These are phyloP conservation scores for Colletotrichum costaricense DNA, from an alignment of 2,329 filamentous ascomycete species.

Conservation along the genomic window DNA sequence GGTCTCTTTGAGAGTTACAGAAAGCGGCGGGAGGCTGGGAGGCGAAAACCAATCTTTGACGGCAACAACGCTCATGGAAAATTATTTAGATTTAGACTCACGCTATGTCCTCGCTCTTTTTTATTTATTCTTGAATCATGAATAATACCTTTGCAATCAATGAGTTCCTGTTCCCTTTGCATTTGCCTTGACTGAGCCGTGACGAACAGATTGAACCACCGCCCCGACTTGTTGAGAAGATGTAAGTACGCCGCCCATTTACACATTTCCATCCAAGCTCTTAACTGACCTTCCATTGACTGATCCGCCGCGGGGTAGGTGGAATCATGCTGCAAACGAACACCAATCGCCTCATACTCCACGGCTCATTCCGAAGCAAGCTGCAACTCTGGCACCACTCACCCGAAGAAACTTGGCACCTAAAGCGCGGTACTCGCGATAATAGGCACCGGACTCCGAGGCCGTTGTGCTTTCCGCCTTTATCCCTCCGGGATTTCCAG, in stretches of 20 bases:
- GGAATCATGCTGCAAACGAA: not conserved
- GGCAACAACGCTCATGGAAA: not conserved
- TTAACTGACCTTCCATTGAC: too few relatives aligned
- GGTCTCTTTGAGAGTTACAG: not conserved
- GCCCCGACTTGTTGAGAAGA: too few relatives aligned
- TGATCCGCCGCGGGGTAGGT: not conserved
- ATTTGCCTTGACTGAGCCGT: not conserved
- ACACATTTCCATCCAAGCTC: too few relatives aligned
- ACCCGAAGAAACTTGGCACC: not conserved
- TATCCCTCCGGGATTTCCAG: not conserved
- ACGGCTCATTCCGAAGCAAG: not conserved
- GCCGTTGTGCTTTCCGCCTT: not conserved
- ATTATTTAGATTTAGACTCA: slow-evolving; percentile 12
- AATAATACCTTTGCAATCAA: slow-evolving; percentile 5
- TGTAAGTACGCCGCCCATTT: too few relatives aligned
- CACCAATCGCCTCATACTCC: not conserved
- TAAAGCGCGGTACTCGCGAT: not conserved
- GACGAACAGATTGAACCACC: not conserved
- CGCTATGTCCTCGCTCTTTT: slow-evolving; percentile 8
- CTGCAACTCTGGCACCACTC: not conserved
- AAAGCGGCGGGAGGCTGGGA: not conserved
- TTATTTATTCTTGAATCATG: slow-evolving; percentile 2
- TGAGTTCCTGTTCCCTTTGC: not conserved
- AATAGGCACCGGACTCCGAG: not conserved
- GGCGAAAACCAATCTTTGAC: not conserved